Percentiles rank a stretch among this genome's conserved stretches.
These are phyloP conservation scores for Lachancea thermotolerans DNA, from an alignment of 805 yeast genomes.

Conservation along the genomic window DNA sequence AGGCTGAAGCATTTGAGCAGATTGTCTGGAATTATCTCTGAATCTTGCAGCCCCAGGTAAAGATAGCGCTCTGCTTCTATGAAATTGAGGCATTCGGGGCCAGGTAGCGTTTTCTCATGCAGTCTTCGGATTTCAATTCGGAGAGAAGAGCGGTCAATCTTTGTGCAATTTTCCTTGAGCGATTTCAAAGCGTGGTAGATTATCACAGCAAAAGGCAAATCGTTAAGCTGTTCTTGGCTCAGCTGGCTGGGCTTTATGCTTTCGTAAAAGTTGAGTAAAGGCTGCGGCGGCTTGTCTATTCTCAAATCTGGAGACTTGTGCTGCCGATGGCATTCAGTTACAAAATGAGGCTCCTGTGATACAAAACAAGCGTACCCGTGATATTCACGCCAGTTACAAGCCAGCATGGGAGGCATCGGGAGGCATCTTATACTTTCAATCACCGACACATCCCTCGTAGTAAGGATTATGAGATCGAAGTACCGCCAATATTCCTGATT, in stretches of 20 bases:
- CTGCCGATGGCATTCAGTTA: conserved; percentile 68
- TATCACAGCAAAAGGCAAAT: conserved; percentile 64
- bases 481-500: conserved; percentile 36
- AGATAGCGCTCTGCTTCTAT: conserved; percentile 46
- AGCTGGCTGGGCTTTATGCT: conserved; percentile 13
- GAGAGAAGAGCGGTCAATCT: conserved; percentile 1
- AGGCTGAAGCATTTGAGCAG: conserved; percentile 11
- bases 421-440: conserved; percentile 3
- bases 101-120: not conserved
- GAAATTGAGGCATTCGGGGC: conserved; percentile 32
- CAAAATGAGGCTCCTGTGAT: conserved; percentile 48
- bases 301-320: conserved; percentile 55
- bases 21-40: conserved; percentile 10
- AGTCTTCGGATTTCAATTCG: not conserved
- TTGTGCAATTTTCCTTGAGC: conserved; percentile 20
- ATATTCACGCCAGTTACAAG: conserved; percentile 51
- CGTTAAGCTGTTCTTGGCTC: conserved; percentile 15
- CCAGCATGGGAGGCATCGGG: conserved; percentile 48
- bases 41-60: conserved; percentile 32
- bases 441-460: conserved; percentile 24
- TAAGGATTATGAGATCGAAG: conserved; percentile 45
- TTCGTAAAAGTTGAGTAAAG: conserved; percentile 45
- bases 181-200: conserved; percentile 42
- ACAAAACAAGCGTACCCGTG: conserved; percentile 54
- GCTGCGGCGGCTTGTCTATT: conserved; percentile 66